A percentile compares a stretch with the other conserved stretches of the same genome.
phyloP scores from a whole-genome alignment of 164 flowering plant species.

The Santalum album region DNA sequence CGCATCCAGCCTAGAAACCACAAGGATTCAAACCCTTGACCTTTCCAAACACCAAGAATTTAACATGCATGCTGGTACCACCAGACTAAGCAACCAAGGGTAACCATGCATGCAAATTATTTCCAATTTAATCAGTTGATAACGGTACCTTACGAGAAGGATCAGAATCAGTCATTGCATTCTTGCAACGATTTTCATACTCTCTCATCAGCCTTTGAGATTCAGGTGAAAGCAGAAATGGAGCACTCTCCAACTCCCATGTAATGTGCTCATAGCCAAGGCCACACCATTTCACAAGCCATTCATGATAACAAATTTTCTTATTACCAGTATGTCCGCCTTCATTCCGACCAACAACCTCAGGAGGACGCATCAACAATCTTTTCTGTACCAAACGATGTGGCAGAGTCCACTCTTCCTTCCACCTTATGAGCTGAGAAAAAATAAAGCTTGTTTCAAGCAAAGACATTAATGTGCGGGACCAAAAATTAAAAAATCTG shows the following conservation, averaged over 20 bases:
- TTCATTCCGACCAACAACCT: conserved; percentile 13
- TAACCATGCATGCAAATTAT: too few species aligned
- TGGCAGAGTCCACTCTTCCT: conserved; percentile 55
- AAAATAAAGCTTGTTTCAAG: neutral
- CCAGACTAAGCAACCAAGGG: neutral
- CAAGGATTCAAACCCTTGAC: too few species aligned
- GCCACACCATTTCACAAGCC: conserved; percentile 88
- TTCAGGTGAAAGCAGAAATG: conserved; percentile 36
- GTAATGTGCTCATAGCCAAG: conserved; percentile 63
- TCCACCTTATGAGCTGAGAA: conserved; percentile 35
- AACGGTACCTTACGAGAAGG: conserved; percentile 28
- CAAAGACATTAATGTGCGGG: neutral
- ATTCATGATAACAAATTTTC: conserved; percentile 33
- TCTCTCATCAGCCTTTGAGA: conserved; percentile 36
- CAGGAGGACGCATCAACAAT: conserved; percentile 17
- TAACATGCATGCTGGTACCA: neutral
- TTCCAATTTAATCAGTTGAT: conserved; percentile 4
- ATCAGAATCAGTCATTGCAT: conserved; percentile 21
- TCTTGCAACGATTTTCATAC: conserved; percentile 41
- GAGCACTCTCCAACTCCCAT: conserved; percentile 66
- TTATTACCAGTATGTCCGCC: neutral
- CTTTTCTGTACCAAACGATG: conserved; percentile 57
- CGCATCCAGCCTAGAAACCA: too few species aligned
- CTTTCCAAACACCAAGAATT: too few species aligned
- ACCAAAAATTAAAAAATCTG: neutral